Base-by-base conservation (phyloP, 306 rosid species). In the Dalbergia oliveri region DNA sequence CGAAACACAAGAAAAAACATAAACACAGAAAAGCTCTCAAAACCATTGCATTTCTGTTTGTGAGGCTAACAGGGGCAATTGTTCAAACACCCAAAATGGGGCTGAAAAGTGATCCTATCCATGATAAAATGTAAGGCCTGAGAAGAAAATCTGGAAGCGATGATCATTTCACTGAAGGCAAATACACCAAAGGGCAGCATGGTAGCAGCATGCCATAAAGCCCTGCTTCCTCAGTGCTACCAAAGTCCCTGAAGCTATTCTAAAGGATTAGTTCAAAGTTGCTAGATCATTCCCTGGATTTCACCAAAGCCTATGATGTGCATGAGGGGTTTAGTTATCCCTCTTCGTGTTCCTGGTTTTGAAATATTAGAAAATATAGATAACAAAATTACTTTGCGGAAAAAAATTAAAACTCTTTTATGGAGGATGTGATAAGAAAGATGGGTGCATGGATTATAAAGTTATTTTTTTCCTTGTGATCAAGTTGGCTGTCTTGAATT, bases 91-190 rank as follows among this genome's bases (percentile, higher is more conserved):
- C 35, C 9, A 51, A 37, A 66, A 39, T 41, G 81, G 81, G 73
- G 50, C 51, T 5, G 43, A 18, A 64, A 76, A 76, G 23, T 14
- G 70, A 76, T 35, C 73, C 72, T 64, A 11, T 43, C 73, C 59
- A 13, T 18, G 49, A 5, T 35, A 43, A 34, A 41, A 51, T 50
- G 41, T 51, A 31, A 64, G 53, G 23, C 26, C 9, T 50, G 41
- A 37, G 65, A 65, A 76, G 8, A 50, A 51, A 12, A 26, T 64
- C 41, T 65, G 33, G n/a, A 13, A 35, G 71, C 44, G 3, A 60
- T 15, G 44, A 59, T 43, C 39, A 41, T 26, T 59, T 13, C 43
- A 15, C 33, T 41, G 41, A 73, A 73, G 31, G 23, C 39, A 35
- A 53, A 72, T 18, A 72, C 45, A 76, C 16, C 23, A 50, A 60